Evolutionary conservation across 148 eudicot genomes (phyloP), one percentile per base, ranked within the genome.

Genomic region (Vaccinium macrocarpon): DNA sequence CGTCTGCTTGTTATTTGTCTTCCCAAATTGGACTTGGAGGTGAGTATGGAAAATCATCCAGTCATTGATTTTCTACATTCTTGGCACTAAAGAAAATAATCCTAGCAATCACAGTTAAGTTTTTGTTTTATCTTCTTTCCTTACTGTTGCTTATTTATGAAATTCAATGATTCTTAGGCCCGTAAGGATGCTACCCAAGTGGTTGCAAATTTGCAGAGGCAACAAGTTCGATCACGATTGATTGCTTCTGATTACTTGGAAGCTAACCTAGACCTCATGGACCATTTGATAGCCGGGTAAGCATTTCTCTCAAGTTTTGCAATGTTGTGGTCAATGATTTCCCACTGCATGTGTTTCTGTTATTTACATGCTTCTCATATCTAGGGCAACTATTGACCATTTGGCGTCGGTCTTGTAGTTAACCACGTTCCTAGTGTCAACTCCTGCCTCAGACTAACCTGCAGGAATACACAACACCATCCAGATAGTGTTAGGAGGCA

Each of bases 161-260:
- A 64, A 56, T 50, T 64, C 84, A 61, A 62, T 74, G 79, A 87
- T 68, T 81, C 88, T 86, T 88, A 94, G 99, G 89, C 98, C 72
- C 98, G 99, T 72, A 97, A 95, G 87, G 98, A 97, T 91, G 99
- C 98, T 86, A 95, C 99, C 64, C 99, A 95, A 87, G 94, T 97
- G 86, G 98, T 97, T 90, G 99, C 99, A 80, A 97, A 95, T 88
- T 90, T 97, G 86, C 99, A 97, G 84, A 92, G 98, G 87, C 99
- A 97, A 85, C 97, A 91, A 88, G 99, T 97, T 81, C 94, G 93
- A 1, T 97, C 95, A 13, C 89, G 92, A 80, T 82, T 97, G 91
- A 93, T 95, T 87, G 97, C 99, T 82, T 97, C 96, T 86, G 97
- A 94, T 86, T 97, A 97, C 87, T 88, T 97, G 92, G 98, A 97